Conservation (phyloP, 768 basidiomycete species). For the Mycena filopes region DNA sequence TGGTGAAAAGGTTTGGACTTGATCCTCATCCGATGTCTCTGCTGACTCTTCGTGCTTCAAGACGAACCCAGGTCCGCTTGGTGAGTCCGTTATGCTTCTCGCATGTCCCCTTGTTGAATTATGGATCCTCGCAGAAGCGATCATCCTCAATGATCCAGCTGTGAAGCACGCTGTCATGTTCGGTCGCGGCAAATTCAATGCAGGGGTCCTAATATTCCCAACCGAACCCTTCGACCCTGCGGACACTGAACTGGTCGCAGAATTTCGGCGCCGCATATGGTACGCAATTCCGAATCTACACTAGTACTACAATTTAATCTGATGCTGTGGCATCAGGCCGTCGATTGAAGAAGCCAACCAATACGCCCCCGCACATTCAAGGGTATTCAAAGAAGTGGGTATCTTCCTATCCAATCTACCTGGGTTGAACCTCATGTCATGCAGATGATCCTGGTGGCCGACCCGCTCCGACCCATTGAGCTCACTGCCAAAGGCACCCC, state of each 20-base stretch:
- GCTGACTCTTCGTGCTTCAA: slow-evolving; percentile 6
- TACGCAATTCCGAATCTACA: not conserved
- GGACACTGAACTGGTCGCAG: slow-evolving; percentile 32
- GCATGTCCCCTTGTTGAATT: slow-evolving; percentile 26
- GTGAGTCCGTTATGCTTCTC: slow-evolving; percentile 29
- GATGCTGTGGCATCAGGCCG: slow-evolving; percentile 44
- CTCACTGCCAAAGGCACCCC: slow-evolving; percentile 40
- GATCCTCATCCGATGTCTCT: not conserved
- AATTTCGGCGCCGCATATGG: slow-evolving; percentile 40
- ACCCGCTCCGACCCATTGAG: slow-evolving; percentile 12
- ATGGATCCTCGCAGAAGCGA: slow-evolving; percentile 41
- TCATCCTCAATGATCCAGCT: slow-evolving; percentile 43
- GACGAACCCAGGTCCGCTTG: slow-evolving; percentile 51
- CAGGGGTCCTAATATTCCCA: slow-evolving; percentile 49
- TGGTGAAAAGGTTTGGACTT: slow-evolving; percentile 50
- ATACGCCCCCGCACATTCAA: slow-evolving; percentile 55
- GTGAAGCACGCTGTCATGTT: slow-evolving; percentile 47
- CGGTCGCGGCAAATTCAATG: slow-evolving; percentile 47
- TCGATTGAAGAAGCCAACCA: slow-evolving; percentile 52
- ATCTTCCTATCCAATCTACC: not conserved
- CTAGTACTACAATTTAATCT: not conserved
- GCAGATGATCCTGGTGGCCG: slow-evolving; percentile 23
- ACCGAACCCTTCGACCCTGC: slow-evolving; percentile 37
- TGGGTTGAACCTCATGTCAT: not conserved
- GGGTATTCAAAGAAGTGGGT: slow-evolving; percentile 57